Base-by-base conservation (phyloP, 768 basidiomycete species). In the Kwoniella pini region DNA sequence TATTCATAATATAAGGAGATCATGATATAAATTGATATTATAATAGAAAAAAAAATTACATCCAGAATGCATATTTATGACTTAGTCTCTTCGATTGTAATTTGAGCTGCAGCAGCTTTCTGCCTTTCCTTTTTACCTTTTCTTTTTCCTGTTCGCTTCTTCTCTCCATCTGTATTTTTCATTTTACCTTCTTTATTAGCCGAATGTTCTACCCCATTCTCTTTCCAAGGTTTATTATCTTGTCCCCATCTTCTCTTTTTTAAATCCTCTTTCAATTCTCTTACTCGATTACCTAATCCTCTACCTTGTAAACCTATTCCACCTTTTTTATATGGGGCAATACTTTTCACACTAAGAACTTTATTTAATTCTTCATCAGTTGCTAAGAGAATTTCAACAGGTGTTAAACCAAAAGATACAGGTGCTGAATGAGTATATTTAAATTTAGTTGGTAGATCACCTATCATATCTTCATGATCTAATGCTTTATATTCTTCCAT, bases 381-480 rank as follows among this genome's bases (percentile, higher is more conserved):
- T 5, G 95, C 93, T 71, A 91, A 83, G 24, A 99, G 82, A 64
- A 98, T 90, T 70, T 99, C 94, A 3, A 83, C 85, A 0, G 95
- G 85, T 1, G 86, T 84, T 40, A 99, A 85, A 1, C 84, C 86
- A 78, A 83, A 94, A 30, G 76, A 77, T 61, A 87, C 82, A 0
- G 75, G 71, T 0, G 85, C 71, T 42, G 85, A 78, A 42, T 86
- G 82, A n/a, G 85, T 82, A 75, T 99, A 99, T 77, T 89, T 87
- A 84, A 99, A 99, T 11, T 91, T 88, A 0, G 93, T 98, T 1
- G 92, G 88, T 72, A 93, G 80, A 74, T 87, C 90, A 6, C 87
- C 93, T 51, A 95, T 87, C 82, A 97, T 85, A 70, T 95, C 94
- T 77, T 97, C 97, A 81, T 97, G 95, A 62, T 97, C 95, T 17